Evolutionary conservation across 176 grass and related monocot species (phyloP), one percentile per base, ranked within the genome.

Genomic region (Pharus latifolius): DNA sequence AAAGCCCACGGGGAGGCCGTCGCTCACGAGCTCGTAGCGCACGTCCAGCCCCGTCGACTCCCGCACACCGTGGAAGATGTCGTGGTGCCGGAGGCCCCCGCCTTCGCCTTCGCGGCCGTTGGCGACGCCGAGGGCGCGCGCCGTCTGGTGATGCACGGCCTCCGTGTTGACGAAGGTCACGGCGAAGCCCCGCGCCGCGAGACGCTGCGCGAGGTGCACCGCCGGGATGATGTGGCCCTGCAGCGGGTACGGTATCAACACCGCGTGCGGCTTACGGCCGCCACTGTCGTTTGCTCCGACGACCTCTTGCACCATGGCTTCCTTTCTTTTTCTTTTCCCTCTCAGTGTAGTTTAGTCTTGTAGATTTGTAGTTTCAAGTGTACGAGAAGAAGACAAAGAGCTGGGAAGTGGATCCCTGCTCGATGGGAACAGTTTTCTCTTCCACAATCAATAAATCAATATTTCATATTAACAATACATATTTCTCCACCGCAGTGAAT

Each of bases 161-260:
- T 83, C 82, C 2, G 84, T 88, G 92, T 85, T 84, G 17, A 88
- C 73, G 67, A 91, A 96, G 62, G 92, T 91, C 43, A 96, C 23
- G 15, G 71, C 10, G 78, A 88, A 85, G 1, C 92, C 88, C 1
- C 45, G 47, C 17, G 38, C 43, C 0, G 88, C 84, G 0, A 96
- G 70, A 0, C 49, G 82, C 35, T 77, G 40, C 20, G 88, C 70
- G n/a, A 96, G 78, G 72, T 88, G 81, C 54, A 77, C 84, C 16
- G 78, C 55, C 16, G 88, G 88, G 75, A 88, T 88, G 4, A 96
- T 78, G 70, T 96, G 92, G 19, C 88, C 92, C 70, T 88, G 78
- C 56, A 88, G 61, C 25, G 88, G 88, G 38, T 78, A 82, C 54
- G 92, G 15, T 7, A 88, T 59, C 56, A 91, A 75, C 49, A 88